Evolutionary conservation across 441 rosid genomes (phyloP), one percentile per base, ranked within the genome.

Genomic region (Adansonia grandidieri): DNA sequence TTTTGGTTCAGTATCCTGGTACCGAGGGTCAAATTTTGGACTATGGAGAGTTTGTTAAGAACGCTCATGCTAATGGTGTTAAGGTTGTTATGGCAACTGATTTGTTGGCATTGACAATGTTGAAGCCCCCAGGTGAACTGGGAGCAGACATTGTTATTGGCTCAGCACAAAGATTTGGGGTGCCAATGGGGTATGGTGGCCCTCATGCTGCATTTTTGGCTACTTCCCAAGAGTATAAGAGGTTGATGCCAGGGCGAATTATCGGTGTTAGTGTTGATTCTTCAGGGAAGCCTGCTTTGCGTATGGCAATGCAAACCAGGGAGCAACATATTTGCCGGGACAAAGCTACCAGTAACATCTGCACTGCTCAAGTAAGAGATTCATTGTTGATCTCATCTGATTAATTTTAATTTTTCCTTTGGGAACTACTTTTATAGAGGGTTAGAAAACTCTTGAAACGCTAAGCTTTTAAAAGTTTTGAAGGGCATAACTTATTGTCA

Each of bases 231-330:
- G 99, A 92, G 89, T 96, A 96, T 86, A 96, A 96, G 88, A 91
- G 99, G 85, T 71, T 96, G 97, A 96, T 96, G 97, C 99, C 99
- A 0, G 98, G 99, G 37, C 86, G 99, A 79, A 96, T 96, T 80
- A 93, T 96, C 58, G 99, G 99, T 78, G 76, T 92, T 74, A 96
- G 98, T 84, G 90, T 96, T 83, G 99, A 96, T 85, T 89, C 99
- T 81, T 84, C 91, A 0, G 99, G 99, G 67, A 92, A 93, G 87
- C 91, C 85, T 67, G 97, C 98, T 76, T 86, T 96, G 72, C 97
- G 97, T 74, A 89, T 93, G 99, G 99, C 98, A 0, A 96, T 96
- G 99, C 99, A 96, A 86, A 96, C 99, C 7, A 89, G 99, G 81
- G 99, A 96, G 81, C 99, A 96, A 78, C 99, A 96, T 86, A 93